phyloP scores from a whole-genome alignment of 805 yeast species.

The Metschnikowia similis region DNA sequence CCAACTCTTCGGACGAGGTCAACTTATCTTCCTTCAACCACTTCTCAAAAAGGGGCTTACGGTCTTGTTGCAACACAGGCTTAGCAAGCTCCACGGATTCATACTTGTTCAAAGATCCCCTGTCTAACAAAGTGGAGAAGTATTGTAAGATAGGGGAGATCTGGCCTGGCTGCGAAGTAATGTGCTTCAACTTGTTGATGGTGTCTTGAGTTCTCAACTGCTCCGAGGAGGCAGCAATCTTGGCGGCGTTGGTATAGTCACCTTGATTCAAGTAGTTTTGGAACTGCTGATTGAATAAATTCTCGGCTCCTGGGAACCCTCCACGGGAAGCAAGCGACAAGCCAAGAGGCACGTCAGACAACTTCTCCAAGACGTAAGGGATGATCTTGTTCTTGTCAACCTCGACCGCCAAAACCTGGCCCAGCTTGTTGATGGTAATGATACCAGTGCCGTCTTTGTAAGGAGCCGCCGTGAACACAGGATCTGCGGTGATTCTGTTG shows the following conservation, averaged over 20 bases:
- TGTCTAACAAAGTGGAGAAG: conserved; percentile 85
- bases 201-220: conserved; percentile 93
- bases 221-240: conserved; percentile 92
- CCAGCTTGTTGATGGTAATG: conserved; percentile 88
- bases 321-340: conserved; percentile 89
- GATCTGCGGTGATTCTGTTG: conserved; percentile 93
- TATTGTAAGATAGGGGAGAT: conserved; percentile 92
- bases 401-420: conserved; percentile 92
- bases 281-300: conserved; percentile 85
- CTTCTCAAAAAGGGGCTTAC: conserved; percentile 89
- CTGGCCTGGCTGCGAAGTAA: conserved; percentile 91
- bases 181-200: conserved; percentile 82
- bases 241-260: conserved; percentile 89
- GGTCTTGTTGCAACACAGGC: conserved; percentile 93
- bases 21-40: conserved; percentile 95
- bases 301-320: conserved; percentile 96
- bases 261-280: conserved; percentile 79
- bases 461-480: conserved; percentile 83
- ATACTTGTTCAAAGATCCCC: conserved; percentile 85
- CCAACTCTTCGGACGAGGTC: conserved; percentile 93
- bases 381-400: conserved; percentile 78
- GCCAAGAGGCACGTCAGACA: conserved; percentile 84
- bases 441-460: conserved; percentile 77
- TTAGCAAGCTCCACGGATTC: conserved; percentile 93
- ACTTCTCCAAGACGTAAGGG: conserved; percentile 82